Base-by-base conservation (phyloP, 1,284 basidiomycete species). In the Irpex lacteus region DNA sequence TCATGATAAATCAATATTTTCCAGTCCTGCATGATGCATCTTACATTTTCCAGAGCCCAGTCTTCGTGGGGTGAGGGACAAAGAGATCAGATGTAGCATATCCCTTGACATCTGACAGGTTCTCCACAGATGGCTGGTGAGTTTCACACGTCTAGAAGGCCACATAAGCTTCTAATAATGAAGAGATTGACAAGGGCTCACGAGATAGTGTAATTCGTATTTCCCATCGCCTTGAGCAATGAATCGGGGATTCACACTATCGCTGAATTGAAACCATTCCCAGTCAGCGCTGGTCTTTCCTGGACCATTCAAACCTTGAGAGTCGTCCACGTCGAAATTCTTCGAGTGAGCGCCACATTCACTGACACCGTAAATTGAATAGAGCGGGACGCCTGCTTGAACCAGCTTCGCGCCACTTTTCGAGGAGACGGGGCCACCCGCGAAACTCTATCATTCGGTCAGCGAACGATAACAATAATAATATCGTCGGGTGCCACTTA, bases 181-280 rank as follows among this genome's bases (percentile, higher is more conserved):
- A 13, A 15, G 3, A 40, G n/a, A 49, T 26, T 26, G 26, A 26
- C 26, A 26, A 26, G 37, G 36, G 70, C 76, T 8, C 44, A 80
- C 80, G 67, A 80, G 56, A 58, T 78, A 69, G 36, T 79, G 78
- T 21, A 70, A 71, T 63, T 82, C 80, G 59, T 73, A 81, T 1
- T 73, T 77, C 8, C 78, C 80, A 67, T 78, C 76, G 2, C 75
- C 77, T 60, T 80, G 77, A 11, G 75, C 70, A 0, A 71, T 68
- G 79, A 78, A 81, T n/a, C 73, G 66, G 1, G 71, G 26, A 0
- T 68, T 68, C 4, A 65, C 47, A 0, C 70, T 61, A 2, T 63
- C 13, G 13, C 15, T 13, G 36, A 78, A 67, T 13, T 61, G 60
- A 57, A 74, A 59, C 74, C 74, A 78, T 40, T 66, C 59, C 78